Conservation (phyloP, 164 flowering plant species). For the Warburgia ugandensis region DNA sequence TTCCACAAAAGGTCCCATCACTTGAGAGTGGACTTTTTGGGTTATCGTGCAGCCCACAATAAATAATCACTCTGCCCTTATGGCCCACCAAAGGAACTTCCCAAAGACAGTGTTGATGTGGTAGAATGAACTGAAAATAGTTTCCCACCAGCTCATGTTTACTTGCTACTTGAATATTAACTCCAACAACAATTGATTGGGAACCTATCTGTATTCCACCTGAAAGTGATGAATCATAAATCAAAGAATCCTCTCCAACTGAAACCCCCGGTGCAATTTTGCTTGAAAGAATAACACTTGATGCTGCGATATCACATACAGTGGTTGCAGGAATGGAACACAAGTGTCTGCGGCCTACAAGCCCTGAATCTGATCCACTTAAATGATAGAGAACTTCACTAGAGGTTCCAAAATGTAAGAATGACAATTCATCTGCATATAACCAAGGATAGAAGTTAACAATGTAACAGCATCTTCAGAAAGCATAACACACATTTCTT, state of each 20-base stretch:
- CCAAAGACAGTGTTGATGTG: conserved; percentile 99
- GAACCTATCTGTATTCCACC: conserved; percentile 81
- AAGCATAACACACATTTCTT: too few species aligned
- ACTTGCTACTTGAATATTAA: conserved; percentile 41
- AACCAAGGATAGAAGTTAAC: conserved; percentile 6
- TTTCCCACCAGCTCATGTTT: conserved; percentile 14
- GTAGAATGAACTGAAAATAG: conserved; percentile 61
- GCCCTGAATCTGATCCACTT: conserved; percentile 53
- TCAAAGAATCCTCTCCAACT: conserved; percentile 84
- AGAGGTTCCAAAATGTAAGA: conserved; percentile 97
- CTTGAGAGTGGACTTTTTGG: conserved; percentile 56
- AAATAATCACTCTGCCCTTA: conserved; percentile 57
- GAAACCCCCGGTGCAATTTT: conserved; percentile 82
- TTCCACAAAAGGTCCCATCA: conserved; percentile 91
- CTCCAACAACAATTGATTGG: conserved; percentile 74
- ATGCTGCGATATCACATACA: conserved; percentile 83
- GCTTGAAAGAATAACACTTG: conserved; percentile 79
- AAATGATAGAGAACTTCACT: conserved; percentile 94
- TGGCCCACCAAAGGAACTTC: conserved; percentile 84
- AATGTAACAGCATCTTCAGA: neutral
- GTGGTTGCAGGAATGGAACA: conserved; percentile 95
- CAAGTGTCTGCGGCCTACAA: conserved; percentile 91
- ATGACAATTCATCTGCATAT: conserved; percentile 70
- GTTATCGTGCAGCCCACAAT: conserved; percentile 96
- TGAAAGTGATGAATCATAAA: conserved; percentile 81